These are phyloP conservation scores for Phascolomyces articulosus DNA, from an alignment of 371 early-diverging fungal genomes.

Conservation along the genomic window DNA sequence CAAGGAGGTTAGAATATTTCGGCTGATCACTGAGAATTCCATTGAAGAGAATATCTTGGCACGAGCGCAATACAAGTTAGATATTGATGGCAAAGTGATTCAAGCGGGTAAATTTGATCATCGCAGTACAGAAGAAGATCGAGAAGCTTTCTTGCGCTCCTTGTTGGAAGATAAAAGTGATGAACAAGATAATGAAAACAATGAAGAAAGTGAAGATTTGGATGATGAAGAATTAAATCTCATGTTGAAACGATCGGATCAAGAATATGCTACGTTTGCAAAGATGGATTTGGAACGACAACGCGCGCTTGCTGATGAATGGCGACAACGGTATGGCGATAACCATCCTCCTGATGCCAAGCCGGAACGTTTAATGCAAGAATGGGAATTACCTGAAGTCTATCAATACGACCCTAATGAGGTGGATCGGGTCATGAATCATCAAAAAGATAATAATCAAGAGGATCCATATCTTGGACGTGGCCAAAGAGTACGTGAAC, in stretches of 20 bases:
- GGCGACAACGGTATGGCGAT: slow-evolving; percentile 33
- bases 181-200: slow-evolving; percentile 41
- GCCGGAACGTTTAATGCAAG: slow-evolving; percentile 82
- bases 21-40: slow-evolving; percentile 92
- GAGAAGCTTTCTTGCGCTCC: slow-evolving; percentile 76
- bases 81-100: slow-evolving; percentile 97
- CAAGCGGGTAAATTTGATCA: slow-evolving; percentile 99
- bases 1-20: slow-evolving; percentile 97
- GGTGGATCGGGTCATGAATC: background rate
- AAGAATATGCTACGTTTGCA: slow-evolving; percentile 44
- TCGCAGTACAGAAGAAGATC: slow-evolving; percentile 92
- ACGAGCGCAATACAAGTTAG: slow-evolving; percentile 93
- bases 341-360: slow-evolving; percentile 43
- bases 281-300: slow-evolving; percentile 56
- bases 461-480: slow-evolving; percentile 64
- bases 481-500: slow-evolving; percentile 70
- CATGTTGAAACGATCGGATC: slow-evolving; percentile 49
- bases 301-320: slow-evolving; percentile 37
- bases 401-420: slow-evolving; percentile 60
- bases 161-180: slow-evolving; percentile 26
- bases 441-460: too few species aligned
- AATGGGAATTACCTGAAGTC: slow-evolving; percentile 86
- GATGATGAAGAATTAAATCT: slow-evolving; percentile 79
- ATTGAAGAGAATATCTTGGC: slow-evolving; percentile 97
- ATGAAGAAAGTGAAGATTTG: slow-evolving; percentile 58